Conservation (phyloP, 257 asterid species). For the Mitragyna speciosa region DNA sequence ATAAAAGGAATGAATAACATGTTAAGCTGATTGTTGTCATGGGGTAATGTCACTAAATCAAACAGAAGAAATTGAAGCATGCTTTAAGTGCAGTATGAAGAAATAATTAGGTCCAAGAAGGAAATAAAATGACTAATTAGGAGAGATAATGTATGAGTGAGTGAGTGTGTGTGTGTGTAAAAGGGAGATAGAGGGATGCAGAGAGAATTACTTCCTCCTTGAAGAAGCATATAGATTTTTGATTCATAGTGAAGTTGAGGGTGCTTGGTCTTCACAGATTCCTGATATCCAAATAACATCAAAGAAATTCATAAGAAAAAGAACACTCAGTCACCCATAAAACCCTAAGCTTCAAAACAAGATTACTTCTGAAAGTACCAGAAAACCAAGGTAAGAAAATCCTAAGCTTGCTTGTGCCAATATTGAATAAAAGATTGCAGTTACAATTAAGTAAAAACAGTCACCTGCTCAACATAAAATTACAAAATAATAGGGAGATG, state of each 20-base stretch:
- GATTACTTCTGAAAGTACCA: not conserved
- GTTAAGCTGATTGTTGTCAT: not conserved
- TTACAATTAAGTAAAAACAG: not conserved
- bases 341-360: slow-evolving; percentile 1
- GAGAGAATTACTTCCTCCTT: slow-evolving; percentile 78
- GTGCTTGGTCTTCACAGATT: slow-evolving; percentile 76
- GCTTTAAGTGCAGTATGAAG: not conserved
- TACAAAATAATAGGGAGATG: not conserved
- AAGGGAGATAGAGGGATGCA: slow-evolving; percentile 18
- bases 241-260: slow-evolving; percentile 93
- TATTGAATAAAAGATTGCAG: not conserved
- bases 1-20: not conserved
- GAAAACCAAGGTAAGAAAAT: not conserved
- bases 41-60: not conserved
- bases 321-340: not conserved
- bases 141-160: not conserved
- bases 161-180: not conserved
- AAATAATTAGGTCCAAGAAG: not conserved
- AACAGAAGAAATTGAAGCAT: not conserved
- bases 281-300: slow-evolving; percentile 45
- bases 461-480: not conserved
- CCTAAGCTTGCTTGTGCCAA: not conserved
- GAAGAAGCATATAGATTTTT: slow-evolving; percentile 82
- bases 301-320: slow-evolving; percentile 1
- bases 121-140: not conserved